Percentiles rank a stretch among this genome's conserved stretches.
Evolutionary conservation across 2,329 filamentous ascomycete species (phyloP).

Genomic region (Aspergillus sp.): DNA sequence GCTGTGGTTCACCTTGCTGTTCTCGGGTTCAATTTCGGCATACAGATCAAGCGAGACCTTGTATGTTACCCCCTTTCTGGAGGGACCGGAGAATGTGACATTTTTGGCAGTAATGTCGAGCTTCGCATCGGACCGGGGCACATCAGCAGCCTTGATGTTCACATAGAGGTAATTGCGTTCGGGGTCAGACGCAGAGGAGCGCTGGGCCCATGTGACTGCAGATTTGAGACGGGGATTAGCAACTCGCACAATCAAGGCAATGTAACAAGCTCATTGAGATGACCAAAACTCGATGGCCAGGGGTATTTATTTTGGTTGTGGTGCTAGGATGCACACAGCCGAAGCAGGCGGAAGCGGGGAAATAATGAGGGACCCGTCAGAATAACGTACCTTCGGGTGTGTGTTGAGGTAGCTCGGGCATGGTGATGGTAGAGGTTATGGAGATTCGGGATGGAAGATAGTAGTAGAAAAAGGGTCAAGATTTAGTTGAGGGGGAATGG

Average conservation of each 20-base stretch:
- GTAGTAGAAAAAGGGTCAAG: not conserved
- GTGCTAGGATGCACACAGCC: slow-evolving; percentile 10
- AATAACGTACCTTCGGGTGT: slow-evolving; percentile 49
- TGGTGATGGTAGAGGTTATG: slow-evolving; percentile 18
- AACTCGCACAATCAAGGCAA: not conserved
- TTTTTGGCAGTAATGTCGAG: slow-evolving; percentile 77
- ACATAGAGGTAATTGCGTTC: slow-evolving; percentile 95
- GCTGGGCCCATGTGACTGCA: slow-evolving; percentile 95
- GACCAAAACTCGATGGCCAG: not conserved
- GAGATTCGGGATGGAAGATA: slow-evolving; percentile 4
- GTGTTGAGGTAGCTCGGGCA: slow-evolving; percentile 30
- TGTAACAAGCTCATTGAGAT: slow-evolving; percentile 7
- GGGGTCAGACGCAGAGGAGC: slow-evolving; percentile 75
- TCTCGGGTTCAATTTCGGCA: slow-evolving; percentile 81
- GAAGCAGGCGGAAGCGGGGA: slow-evolving; percentile 28
- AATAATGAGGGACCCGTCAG: slow-evolving; percentile 20
- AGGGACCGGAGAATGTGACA: slow-evolving; percentile 80
- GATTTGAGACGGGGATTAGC: slow-evolving; percentile 8
- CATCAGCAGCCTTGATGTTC: slow-evolving; percentile 84
- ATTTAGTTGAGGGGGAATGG: slow-evolving; percentile 5
- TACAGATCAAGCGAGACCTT: slow-evolving; percentile 84
- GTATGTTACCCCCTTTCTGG: slow-evolving; percentile 84
- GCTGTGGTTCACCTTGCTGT: slow-evolving; percentile 86
- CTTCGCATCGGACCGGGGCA: slow-evolving; percentile 71
- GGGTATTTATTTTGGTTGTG: not conserved